Evolutionary conservation across 2,329 filamentous ascomycete species (phyloP), one percentile per base, ranked within the genome.

Genomic region (Talaromyces sp.): DNA sequence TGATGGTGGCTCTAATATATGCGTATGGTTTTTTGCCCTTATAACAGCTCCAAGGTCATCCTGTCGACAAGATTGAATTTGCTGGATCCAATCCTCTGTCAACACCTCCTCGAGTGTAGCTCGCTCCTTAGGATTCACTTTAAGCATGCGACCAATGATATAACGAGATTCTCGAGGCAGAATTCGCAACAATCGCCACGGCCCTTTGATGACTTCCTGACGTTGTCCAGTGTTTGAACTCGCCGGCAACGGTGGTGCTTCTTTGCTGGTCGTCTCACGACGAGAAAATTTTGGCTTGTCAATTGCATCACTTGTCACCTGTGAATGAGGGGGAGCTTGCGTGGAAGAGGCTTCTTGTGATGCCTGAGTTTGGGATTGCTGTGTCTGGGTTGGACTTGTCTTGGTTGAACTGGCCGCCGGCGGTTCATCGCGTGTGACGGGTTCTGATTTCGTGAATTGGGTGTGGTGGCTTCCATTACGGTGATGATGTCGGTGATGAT

Each of bases 71-170:
- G 96, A 91, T 19, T 88, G 80, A 33, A 89, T 90, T 66, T 88
- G 86, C 50, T 86, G 84, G n/a, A 97, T 85, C 94, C 94, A 99
- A 15, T 88, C 86, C 69, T 99, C 93, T 21, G 86, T 83, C 53
- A 97, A 75, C 17, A 99, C 89, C 67, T 99, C 91, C 22, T 87
- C 81, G 78, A 99, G 88, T 2, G 84, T 89, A 2, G 91, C 93
- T 58, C 94, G 84, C 63, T 88, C 87, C 69, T 84, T 88, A 0
- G 92, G 91, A 66, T 96, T 85, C 53, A 97, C 81, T 67, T 94
- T 91, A 36, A 99, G 82, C 94, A 99, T 99, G 58, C 89, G 83
- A 45, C 90, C 87, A 57, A 99, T 88, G 62, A 99, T 91, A 69
- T 93, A 87, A 53, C 94, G 82, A 63, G 88, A 95, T 74, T 97